Base-by-base conservation (phyloP, 164 flowering plant genomes). In the Cinnamomum chago region DNA sequence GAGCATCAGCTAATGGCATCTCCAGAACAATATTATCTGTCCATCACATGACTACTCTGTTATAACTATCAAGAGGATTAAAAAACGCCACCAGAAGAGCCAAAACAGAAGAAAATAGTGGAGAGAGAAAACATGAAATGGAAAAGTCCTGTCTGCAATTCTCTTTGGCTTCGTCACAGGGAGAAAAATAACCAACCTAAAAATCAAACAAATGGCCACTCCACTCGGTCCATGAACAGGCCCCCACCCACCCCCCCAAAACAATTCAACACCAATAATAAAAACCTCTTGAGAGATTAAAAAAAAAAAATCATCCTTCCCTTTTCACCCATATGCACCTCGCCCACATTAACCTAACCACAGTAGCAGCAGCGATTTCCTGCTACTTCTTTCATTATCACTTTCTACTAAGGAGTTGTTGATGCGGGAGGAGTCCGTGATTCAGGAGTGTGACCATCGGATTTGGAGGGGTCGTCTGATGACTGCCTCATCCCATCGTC, bases 391-490 rank as follows among this genome's bases (percentile, higher is more conserved):
- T 9, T 20, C 20, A 5, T 62, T 1, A 40, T 64, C 55, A 14
- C 47, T 47, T 23, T 7, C 6, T 2, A 22, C 65, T 55, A 90
- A 0, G 93, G 92, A 27, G 94, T 88, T 71, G 75, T 13, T 0
- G 80, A 74, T 7, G 82, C 76, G 7, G 89, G 86, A 12, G 92
- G 87, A 28, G 89, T 85, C 75, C 90, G 72, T 14, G 84, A 72
- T 75, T 80, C 94, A 15, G 71, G 35, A 2, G 97, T 90, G 0
- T 87, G 90, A 23, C 88, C 89, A 50, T 84, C 95, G 0, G 97
- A 94, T 67, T 87, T 94, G 0, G 97, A 89, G 0, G 92, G 94
- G 50, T 90, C 97, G 76, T 90, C 95, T 0, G 97, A 92, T 35
- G 97, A 90, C 65, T 85, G 96, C 5, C 93, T 73, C 30, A 84